Percentiles rank a stretch among this genome's conserved stretches.
Evolutionary conservation across 2,329 filamentous ascomycete species (phyloP).

Genomic region (Sclerotinia glacialis): DNA sequence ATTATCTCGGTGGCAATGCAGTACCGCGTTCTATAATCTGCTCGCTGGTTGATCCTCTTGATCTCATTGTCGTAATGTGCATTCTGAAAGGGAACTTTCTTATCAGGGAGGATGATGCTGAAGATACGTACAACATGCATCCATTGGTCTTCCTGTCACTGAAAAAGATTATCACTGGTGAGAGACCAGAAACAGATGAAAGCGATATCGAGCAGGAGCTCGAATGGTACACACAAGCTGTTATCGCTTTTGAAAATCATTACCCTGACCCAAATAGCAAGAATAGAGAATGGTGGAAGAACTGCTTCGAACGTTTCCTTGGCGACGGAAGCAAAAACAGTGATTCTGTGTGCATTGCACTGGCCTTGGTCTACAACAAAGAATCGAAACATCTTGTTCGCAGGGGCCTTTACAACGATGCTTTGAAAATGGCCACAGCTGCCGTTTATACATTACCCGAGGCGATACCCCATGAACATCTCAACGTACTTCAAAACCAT

Average conservation of each 20-base stretch:
- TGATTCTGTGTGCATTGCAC: slow-evolving; percentile 26
- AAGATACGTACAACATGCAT: slow-evolving; percentile 32
- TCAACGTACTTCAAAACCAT: slow-evolving; percentile 30
- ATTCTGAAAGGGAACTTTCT: slow-evolving; percentile 31
- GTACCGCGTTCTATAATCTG: slow-evolving; percentile 31
- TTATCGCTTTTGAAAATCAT: slow-evolving; percentile 29
- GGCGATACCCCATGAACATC: slow-evolving; percentile 26
- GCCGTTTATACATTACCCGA: slow-evolving; percentile 30
- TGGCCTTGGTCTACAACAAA: slow-evolving; percentile 31
- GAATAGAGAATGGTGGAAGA: slow-evolving; percentile 33
- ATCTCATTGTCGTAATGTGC: slow-evolving; percentile 32
- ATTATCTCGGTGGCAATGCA: slow-evolving; percentile 30
- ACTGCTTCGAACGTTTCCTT: slow-evolving; percentile 31
- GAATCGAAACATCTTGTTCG: slow-evolving; percentile 31
- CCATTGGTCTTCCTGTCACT: slow-evolving; percentile 32
- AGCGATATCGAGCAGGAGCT: slow-evolving; percentile 27
- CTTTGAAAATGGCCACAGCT: slow-evolving; percentile 30
- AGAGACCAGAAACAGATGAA: slow-evolving; percentile 23
- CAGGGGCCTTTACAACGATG: slow-evolving; percentile 29
- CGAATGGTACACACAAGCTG: slow-evolving; percentile 31
- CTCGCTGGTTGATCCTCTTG: slow-evolving; percentile 28
- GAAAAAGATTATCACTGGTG: slow-evolving; percentile 24
- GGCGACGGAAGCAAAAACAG: slow-evolving; percentile 26
- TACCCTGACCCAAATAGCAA: slow-evolving; percentile 30
- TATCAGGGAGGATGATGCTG: slow-evolving; percentile 21